These are phyloP conservation scores for Primulina tabacum DNA, from an alignment of 257 asterid species.

Conservation along the genomic window DNA sequence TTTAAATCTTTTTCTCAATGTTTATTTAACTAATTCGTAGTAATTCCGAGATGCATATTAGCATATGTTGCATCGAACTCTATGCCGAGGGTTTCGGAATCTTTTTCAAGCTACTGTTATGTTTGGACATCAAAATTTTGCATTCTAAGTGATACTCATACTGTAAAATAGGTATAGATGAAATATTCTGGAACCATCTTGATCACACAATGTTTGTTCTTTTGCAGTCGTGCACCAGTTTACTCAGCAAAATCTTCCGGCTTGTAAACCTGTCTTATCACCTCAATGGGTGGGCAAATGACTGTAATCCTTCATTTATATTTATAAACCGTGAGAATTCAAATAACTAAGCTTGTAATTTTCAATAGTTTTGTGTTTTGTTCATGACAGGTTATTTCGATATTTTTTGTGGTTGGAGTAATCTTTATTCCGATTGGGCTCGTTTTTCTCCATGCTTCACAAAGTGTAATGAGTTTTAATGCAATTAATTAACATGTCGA, in stretches of 20 bases:
- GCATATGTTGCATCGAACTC: too few relatives aligned
- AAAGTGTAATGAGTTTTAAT: constrained; percentile 38
- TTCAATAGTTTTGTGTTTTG: constrained; percentile 11
- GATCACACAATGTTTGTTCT: constrained; percentile 10
- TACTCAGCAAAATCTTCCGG: constrained; percentile 74
- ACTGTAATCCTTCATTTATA: constrained; percentile 3
- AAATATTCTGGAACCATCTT: not conserved
- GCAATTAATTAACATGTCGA: not conserved
- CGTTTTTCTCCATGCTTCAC: constrained; percentile 59
- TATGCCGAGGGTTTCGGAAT: not conserved
- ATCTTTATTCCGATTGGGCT: constrained; percentile 66
- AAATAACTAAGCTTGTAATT: constrained; percentile 9
- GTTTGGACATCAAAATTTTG: not conserved
- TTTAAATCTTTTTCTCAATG: too few relatives aligned
- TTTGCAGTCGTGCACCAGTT: constrained; percentile 62
- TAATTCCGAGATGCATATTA: too few relatives aligned
- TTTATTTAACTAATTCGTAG: too few relatives aligned
- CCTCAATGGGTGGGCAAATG: constrained; percentile 58
- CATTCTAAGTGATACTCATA: constrained; percentile 3
- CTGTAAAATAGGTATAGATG: constrained; percentile 5
- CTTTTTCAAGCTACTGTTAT: not conserved
- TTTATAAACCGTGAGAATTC: not conserved
- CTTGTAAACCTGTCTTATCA: constrained; percentile 75
- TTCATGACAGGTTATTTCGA: constrained; percentile 55
- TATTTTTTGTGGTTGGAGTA: constrained; percentile 55